Conservation (phyloP, 2,329 filamentous ascomycete species). For the Aspergillus ruber region DNA sequence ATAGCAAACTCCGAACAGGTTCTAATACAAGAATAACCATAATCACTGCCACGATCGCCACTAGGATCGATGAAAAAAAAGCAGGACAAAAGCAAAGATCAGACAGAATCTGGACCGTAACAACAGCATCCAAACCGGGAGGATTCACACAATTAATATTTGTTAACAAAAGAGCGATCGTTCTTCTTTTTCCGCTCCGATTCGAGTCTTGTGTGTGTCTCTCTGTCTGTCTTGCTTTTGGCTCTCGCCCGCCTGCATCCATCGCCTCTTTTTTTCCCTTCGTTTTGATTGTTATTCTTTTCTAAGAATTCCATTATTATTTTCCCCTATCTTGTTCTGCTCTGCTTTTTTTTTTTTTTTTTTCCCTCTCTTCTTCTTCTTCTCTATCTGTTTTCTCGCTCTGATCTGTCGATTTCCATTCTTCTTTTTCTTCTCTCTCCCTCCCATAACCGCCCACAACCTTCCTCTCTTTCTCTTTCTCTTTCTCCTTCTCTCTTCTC, state of each 20-base stretch:
- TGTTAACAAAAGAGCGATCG: too few species aligned
- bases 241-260: not conserved
- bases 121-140: too few species aligned
- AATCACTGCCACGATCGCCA: too few species aligned
- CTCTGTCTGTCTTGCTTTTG: not conserved
- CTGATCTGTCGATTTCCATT: conserved; percentile 13
- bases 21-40: too few species aligned
- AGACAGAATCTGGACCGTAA: too few species aligned
- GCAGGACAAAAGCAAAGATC: too few species aligned
- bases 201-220: not conserved
- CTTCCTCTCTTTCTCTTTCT: not conserved
- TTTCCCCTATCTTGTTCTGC: not conserved
- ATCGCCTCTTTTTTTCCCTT: not conserved
- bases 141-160: too few species aligned
- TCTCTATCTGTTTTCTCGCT: not conserved
- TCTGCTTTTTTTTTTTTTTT: not conserved
- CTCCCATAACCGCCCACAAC: not conserved
- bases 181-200: too few species aligned
- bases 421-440: not conserved
- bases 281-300: not conserved
- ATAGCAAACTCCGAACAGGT: too few species aligned
- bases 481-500: conserved; percentile 1
- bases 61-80: too few species aligned
- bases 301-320: not conserved
- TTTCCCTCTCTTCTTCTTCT: not conserved